Conservation (phyloP, 345 rosid genomes). For the Noccaea caerulescens region DNA sequence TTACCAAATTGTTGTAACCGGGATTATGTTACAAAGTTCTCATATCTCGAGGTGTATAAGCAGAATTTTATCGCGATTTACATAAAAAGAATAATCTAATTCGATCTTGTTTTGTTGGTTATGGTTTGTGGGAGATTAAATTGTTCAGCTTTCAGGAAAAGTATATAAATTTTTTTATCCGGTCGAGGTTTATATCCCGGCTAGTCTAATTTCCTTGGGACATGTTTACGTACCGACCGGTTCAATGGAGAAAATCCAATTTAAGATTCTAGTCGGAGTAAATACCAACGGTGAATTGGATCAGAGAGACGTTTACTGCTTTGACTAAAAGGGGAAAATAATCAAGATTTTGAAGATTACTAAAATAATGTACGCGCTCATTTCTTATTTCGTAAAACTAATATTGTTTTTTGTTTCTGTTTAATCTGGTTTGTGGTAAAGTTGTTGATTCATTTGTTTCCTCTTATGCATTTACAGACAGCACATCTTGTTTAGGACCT, state of each 20-base stretch:
- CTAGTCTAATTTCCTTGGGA: background rate
- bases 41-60: conserved; percentile 29
- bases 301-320: background rate
- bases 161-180: background rate
- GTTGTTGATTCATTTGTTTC: background rate
- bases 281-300: background rate
- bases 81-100: background rate
- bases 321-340: background rate
- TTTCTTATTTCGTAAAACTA: background rate
- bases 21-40: background rate
- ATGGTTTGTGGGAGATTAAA: background rate
- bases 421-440: background rate
- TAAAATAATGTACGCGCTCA: background rate
- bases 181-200: background rate
- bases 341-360: background rate
- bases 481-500: background rate
- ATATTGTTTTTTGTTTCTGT: background rate
- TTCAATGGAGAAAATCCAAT: background rate
- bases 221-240: background rate
- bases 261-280: background rate
- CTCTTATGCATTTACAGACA: background rate
- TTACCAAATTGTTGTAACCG: conserved; percentile 15
- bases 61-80: background rate
- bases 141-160: background rate
- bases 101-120: background rate